Evolutionary conservation across 129 eudicot genomes (phyloP), one percentile per base, ranked within the genome.

Genomic region (Artemisia argyi): DNA sequence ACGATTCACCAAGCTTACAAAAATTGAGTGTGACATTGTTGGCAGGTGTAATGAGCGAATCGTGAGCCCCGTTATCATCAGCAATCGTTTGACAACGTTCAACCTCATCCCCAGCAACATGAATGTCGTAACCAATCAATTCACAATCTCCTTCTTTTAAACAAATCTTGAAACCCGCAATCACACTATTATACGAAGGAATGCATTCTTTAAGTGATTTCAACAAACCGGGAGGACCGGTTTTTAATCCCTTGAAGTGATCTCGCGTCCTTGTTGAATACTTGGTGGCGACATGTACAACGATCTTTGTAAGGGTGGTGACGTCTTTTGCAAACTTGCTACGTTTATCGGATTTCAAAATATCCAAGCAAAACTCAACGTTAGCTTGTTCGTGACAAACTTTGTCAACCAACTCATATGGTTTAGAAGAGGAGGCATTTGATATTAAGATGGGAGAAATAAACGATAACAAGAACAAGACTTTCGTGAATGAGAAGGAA

Each of bases 301-400:
- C 74, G 12, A 76, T 57, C 26, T 11, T 30, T 17, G 80, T 57
- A 47, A 76, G 74, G 53, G 42, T 67, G 3, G 1, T 26, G 28
- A 76, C 20, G 3, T 47, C 59, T 20, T 67, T 49, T 16, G 74
- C 80, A 57, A 57, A 66, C 19, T 56, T 5, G 14, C 79, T 75
- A 48, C 73, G 26, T 17, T 4, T 0, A 12, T 75, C 79, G 11
- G 74, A 66, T 60, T 66, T 67, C 13, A 76, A 52, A 68, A 76
- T 42, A 35, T 24, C n/a, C 11, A 67, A 16, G 58, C 80, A 76
- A 9, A 76, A 59, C 7, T 66, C 7, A 10, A 13, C 0, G 52
- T 76, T 17, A 28, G 15, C 42, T 75, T 11, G 68, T 26, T 66
- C 14, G n/a, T 17, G 47, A 57, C 79, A 75, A 75, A 66, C 39